A percentile compares a stretch with the other conserved stretches of the same genome.
These are phyloP conservation scores for Iris macrosiphon DNA, from an alignment of 106 monocot species.

Conservation along the genomic window DNA sequence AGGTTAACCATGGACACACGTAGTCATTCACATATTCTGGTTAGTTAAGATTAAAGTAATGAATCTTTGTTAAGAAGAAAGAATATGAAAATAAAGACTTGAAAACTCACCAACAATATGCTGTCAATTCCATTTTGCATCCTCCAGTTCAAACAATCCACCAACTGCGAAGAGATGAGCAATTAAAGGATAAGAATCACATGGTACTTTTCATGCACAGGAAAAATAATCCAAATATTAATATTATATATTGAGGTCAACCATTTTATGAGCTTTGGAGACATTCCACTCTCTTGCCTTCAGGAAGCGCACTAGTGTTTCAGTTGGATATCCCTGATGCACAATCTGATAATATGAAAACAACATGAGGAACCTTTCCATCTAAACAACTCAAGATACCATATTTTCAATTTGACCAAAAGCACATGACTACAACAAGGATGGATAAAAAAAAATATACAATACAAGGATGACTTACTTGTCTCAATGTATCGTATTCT, in stretches of 20 bases:
- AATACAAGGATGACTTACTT: too few relatives aligned
- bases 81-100: not conserved
- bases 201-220: not conserved
- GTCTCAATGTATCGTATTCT: too few relatives aligned
- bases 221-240: not conserved
- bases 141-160: constrained; percentile 89
- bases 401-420: too few relatives aligned
- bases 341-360: constrained; percentile 48
- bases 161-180: constrained; percentile 35
- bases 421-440: too few relatives aligned
- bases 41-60: not conserved
- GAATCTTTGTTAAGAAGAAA: not conserved
- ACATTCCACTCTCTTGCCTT: constrained; percentile 89
- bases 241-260: constrained; percentile 10
- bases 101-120: constrained; percentile 54
- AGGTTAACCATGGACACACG: too few relatives aligned
- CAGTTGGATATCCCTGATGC: constrained; percentile 72
- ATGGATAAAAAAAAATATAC: constrained; percentile 4
- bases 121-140: constrained; percentile 68
- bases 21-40: not conserved
- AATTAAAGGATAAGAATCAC: not conserved
- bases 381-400: not conserved
- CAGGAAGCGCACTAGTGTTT: constrained; percentile 67
- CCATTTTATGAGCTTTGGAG: constrained; percentile 84
- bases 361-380: not conserved